These are phyloP conservation scores for Trichoderma parareesei DNA, from an alignment of 495 filamentous ascomycete species.

Conservation along the genomic window DNA sequence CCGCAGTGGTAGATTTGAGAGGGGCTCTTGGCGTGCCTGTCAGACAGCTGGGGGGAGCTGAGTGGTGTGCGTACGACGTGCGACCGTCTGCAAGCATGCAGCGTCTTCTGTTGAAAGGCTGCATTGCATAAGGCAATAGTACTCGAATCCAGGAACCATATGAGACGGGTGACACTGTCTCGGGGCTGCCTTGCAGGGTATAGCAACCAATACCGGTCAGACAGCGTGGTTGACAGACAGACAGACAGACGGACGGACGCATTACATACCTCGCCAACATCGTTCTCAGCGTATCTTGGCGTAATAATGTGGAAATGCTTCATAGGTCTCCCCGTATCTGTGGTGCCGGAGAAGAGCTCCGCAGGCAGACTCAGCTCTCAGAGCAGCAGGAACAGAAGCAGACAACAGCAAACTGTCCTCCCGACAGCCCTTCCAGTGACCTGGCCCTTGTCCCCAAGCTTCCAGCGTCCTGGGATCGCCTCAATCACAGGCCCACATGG, in stretches of 20 bases:
- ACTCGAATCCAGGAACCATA: background rate
- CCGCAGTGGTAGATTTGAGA: background rate
- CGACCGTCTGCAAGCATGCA: background rate
- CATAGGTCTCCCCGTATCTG: no score
- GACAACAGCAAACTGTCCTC: no score
- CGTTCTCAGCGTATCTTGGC: no score
- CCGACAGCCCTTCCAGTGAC: background rate
- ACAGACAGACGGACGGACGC: no score
- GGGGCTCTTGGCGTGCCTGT: background rate
- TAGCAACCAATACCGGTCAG: no score
- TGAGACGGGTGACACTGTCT: background rate
- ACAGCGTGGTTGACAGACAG: no score
- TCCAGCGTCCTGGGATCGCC: slow-evolving; percentile 10
- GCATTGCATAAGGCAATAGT: background rate
- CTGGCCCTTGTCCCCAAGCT: slow-evolving; percentile 5
- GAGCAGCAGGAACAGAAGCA: no score
- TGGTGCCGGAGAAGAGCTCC: no score
- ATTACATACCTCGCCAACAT: no score
- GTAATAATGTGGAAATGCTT: no score
- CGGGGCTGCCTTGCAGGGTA: background rate
- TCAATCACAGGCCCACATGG: slow-evolving; percentile 7
- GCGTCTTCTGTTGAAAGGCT: background rate
- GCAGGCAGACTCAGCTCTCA: no score
- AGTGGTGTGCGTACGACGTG: background rate
- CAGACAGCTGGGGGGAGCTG: background rate